A percentile compares a stretch with the other conserved stretches of the same genome.
Conservation (phyloP, 805 yeast species). For the Yamadazyma kitorensis region DNA sequence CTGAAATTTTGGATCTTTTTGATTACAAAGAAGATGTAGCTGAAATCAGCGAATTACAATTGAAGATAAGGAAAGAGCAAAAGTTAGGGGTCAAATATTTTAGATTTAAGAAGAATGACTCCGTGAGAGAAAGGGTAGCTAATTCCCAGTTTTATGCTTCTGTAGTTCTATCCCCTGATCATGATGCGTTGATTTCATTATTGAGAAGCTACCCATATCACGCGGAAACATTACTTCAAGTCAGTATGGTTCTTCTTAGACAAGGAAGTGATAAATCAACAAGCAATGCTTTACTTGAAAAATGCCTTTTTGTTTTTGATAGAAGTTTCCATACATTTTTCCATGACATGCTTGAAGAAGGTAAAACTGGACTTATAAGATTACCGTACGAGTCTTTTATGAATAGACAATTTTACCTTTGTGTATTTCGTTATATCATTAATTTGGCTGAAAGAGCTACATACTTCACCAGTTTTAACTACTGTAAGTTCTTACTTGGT, state of each 20-base stretch:
- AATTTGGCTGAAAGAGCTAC: constrained; percentile 76
- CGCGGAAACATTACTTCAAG: constrained; percentile 74
- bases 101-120: constrained; percentile 43
- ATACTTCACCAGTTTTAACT: constrained; percentile 70
- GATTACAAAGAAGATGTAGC: constrained; percentile 34
- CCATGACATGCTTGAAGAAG: constrained; percentile 39
- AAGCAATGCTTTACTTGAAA: constrained; percentile 71
- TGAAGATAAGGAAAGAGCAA: constrained; percentile 30
- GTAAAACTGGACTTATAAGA: constrained; percentile 58
- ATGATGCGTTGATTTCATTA: constrained; percentile 61
- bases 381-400: constrained; percentile 73
- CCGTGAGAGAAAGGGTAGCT: constrained; percentile 33
- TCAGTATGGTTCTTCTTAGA: constrained; percentile 67
- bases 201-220: constrained; percentile 69
- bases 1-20: constrained; percentile 34
- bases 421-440: constrained; percentile 68
- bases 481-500: constrained; percentile 66
- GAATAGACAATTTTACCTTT: constrained; percentile 74
- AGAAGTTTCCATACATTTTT: constrained; percentile 64
- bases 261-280: constrained; percentile 72
- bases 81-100: constrained; percentile 53
- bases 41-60: constrained; percentile 23
- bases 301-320: constrained; percentile 77
- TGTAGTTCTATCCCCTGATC: constrained; percentile 73
- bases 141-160: constrained; percentile 58